Percentiles rank a stretch among this genome's conserved stretches.
These are phyloP conservation scores for Chondrus crispus DNA, from an alignment of 23 red algal species.

Conservation along the genomic window DNA sequence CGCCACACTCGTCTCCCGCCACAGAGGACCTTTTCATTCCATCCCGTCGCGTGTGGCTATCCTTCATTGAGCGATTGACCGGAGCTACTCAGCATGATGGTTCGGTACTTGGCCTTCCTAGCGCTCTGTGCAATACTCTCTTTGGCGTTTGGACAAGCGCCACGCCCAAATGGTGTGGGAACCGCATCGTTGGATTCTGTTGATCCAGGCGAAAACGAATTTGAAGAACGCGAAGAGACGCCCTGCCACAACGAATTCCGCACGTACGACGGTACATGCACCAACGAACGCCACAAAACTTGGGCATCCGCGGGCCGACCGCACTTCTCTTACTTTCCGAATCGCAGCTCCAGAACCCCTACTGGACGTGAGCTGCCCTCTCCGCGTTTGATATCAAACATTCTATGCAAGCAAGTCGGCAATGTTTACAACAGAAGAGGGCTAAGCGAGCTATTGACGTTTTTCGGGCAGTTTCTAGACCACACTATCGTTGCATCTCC, in stretches of 20 bases:
- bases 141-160: too few relatives aligned
- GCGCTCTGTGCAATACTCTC: too few relatives aligned
- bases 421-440: background rate
- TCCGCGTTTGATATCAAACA: conserved; percentile 17
- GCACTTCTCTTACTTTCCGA: conserved; percentile 17
- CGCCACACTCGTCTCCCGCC: too few relatives aligned
- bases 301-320: conserved; percentile 17
- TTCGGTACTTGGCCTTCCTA: too few relatives aligned
- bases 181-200: too few relatives aligned
- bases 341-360: background rate
- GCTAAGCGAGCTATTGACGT: conserved; percentile 26
- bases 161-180: too few relatives aligned
- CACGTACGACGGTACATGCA: conserved; percentile 22
- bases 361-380: background rate
- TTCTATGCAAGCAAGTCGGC: background rate
- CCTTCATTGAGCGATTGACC: too few relatives aligned
- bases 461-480: conserved; percentile 53
- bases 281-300: background rate
- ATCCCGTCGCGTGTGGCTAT: too few relatives aligned
- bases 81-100: too few relatives aligned
- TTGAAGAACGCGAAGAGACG: too few relatives aligned
- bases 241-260: background rate
- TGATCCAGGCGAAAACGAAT: too few relatives aligned
- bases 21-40: too few relatives aligned
- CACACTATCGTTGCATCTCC: conserved; percentile 24